Conservation (phyloP, 2,329 filamentous ascomycete species). For the Phaeophleospora eucalypticola region DNA sequence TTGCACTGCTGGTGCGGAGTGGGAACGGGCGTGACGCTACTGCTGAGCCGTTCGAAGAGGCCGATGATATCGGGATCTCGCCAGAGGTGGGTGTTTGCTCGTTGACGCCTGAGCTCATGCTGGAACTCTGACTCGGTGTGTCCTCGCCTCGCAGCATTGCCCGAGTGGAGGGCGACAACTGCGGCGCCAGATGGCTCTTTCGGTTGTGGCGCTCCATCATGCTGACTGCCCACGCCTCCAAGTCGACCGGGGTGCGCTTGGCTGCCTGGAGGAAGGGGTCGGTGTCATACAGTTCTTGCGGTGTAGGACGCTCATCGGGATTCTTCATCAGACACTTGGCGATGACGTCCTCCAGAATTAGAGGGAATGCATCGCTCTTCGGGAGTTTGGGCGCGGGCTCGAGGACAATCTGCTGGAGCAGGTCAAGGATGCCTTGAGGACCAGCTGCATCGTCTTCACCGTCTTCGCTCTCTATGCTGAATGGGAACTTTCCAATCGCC, state of each 20-base stretch:
- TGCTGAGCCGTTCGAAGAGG: constrained; percentile 20
- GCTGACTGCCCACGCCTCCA: constrained; percentile 87
- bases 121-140: constrained; percentile 20
- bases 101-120: constrained; percentile 13
- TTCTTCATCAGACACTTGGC: constrained; percentile 92
- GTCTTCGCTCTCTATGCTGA: constrained; percentile 80
- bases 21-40: constrained; percentile 35
- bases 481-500: constrained; percentile 95
- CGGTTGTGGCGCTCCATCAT: constrained; percentile 94
- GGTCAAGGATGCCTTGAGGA: constrained; percentile 90
- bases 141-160: constrained; percentile 60
- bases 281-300: constrained; percentile 85
- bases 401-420: constrained; percentile 95
- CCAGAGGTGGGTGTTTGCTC: constrained; percentile 28
- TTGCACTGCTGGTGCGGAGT: constrained; percentile 40
- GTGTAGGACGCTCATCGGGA: constrained; percentile 82
- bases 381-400: constrained; percentile 90
- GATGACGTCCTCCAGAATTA: constrained; percentile 93
- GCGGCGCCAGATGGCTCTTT: constrained; percentile 84
- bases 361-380: constrained; percentile 95
- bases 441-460: constrained; percentile 62
- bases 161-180: constrained; percentile 72
- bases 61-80: constrained; percentile 30
- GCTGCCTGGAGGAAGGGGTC: constrained; percentile 95
- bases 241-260: constrained; percentile 90